Percentiles rank a stretch among this genome's conserved stretches.
These are phyloP conservation scores for Bremia lactucae DNA, from an alignment of 352 stramenopile species.

Conservation along the genomic window DNA sequence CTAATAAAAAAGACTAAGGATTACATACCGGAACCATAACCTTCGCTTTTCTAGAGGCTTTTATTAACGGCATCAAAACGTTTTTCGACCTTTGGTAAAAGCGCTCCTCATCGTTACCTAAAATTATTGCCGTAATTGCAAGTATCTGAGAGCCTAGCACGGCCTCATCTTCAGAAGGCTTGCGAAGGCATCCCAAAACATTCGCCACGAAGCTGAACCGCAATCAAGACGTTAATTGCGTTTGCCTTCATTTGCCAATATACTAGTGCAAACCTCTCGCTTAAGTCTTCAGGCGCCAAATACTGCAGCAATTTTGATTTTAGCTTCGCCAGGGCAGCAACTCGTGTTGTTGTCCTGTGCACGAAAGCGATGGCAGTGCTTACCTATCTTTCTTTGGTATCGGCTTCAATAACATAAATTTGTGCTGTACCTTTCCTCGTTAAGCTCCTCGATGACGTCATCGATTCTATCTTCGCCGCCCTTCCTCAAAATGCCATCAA, in stretches of 20 bases:
- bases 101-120: constrained; percentile 58
- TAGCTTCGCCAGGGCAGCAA: constrained; percentile 63
- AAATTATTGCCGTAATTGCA: constrained; percentile 61
- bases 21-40: constrained; percentile 53
- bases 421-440: constrained; percentile 48
- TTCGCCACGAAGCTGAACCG: constrained; percentile 53
- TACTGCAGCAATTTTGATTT: constrained; percentile 54
- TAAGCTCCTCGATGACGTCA: constrained; percentile 68
- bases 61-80: constrained; percentile 60
- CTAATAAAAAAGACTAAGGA: neutral
- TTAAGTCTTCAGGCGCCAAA: constrained; percentile 49
- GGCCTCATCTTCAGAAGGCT: constrained; percentile 61
- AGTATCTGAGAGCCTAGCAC: constrained; percentile 59
- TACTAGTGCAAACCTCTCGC: constrained; percentile 38
- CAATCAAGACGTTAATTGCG: neutral
- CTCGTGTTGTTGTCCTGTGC: constrained; percentile 52
- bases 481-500: constrained; percentile 48
- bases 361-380: too few relatives aligned
- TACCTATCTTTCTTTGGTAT: too few relatives aligned
- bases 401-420: neutral
- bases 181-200: constrained; percentile 52
- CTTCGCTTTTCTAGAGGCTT: constrained; percentile 42
- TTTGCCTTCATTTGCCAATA: neutral
- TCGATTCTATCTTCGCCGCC: constrained; percentile 59
- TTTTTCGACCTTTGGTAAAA: constrained; percentile 68